A percentile compares a stretch with the other conserved stretches of the same genome.
These are phyloP conservation scores for Tuber calosporum DNA, from an alignment of 495 filamentous ascomycete genomes.

Conservation along the genomic window DNA sequence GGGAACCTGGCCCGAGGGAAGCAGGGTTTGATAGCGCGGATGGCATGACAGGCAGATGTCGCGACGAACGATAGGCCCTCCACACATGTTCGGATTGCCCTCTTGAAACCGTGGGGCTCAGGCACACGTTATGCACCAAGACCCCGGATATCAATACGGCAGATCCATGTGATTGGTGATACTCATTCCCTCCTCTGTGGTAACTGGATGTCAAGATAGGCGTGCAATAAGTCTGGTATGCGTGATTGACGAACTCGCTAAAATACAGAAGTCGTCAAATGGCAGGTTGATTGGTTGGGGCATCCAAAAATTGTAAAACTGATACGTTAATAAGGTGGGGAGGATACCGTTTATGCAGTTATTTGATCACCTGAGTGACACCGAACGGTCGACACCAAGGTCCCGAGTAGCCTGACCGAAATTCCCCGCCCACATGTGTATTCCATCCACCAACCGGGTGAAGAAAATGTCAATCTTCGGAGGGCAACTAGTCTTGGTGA, in stretches of 20 bases:
- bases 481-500: background rate
- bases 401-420: background rate
- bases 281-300: constrained; percentile 1
- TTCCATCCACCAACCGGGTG: background rate
- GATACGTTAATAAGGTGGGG: background rate
- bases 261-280: background rate
- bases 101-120: constrained; percentile 3
- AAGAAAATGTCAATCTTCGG: constrained; percentile 1
- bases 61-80: background rate
- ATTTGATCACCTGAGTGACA: constrained; percentile 7
- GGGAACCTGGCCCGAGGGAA: background rate
- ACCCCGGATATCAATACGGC: constrained; percentile 14
- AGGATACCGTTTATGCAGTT: background rate
- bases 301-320: constrained; percentile 1
- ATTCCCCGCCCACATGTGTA: constrained; percentile 3
- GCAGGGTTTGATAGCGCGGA: background rate
- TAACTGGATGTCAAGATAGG: background rate
- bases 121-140: constrained; percentile 7
- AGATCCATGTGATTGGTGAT: background rate
- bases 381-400: constrained; percentile 1
- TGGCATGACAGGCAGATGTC: constrained; percentile 1
- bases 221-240: constrained; percentile 1
- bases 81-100: background rate
- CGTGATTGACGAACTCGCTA: constrained; percentile 6
- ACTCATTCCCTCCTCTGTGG: background rate